Conservation (phyloP, 2,329 filamentous ascomycete genomes). For the Salinomyces thailandicus region DNA sequence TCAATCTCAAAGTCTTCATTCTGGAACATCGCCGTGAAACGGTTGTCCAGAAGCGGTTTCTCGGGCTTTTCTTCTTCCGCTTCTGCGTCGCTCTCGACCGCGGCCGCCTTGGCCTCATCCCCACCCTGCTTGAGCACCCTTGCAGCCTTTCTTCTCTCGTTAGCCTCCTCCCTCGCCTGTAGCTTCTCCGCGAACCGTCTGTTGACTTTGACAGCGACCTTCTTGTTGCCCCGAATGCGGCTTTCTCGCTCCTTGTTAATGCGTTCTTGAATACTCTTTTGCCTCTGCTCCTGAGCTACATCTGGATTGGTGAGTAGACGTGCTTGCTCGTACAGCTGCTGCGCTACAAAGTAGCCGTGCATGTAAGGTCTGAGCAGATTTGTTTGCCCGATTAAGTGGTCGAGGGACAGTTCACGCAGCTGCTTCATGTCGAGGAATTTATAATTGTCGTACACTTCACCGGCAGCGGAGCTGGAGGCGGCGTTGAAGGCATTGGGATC, state of each 20-base stretch:
- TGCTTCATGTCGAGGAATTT: conserved; percentile 91
- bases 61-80: conserved; percentile 30
- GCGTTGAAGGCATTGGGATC: conserved; percentile 47
- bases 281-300: conserved; percentile 82
- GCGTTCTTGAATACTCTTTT: conserved; percentile 85
- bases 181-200: conserved; percentile 56
- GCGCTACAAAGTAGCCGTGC: conserved; percentile 97
- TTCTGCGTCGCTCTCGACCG: conserved; percentile 45
- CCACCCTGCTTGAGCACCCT: conserved; percentile 48
- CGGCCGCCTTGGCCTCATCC: conserved; percentile 32
- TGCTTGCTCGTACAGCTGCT: conserved; percentile 91
- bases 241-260: conserved; percentile 95
- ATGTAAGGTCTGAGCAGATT: conserved; percentile 89
- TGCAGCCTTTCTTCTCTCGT: conserved; percentile 36
- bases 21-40: conserved; percentile 82
- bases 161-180: conserved; percentile 59
- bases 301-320: conserved; percentile 87
- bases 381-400: conserved; percentile 82
- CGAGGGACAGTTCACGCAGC: conserved; percentile 71
- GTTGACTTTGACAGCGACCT: conserved; percentile 84
- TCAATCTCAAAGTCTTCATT: conserved; percentile 90
- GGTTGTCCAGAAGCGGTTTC: conserved; percentile 59
- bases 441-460: conserved; percentile 94
- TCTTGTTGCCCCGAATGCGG: conserved; percentile 87
- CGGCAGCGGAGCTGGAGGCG: conserved; percentile 34